phyloP scores from a whole-genome alignment of 2,329 filamentous ascomycete genomes.

The Xylariaceae sp. region DNA sequence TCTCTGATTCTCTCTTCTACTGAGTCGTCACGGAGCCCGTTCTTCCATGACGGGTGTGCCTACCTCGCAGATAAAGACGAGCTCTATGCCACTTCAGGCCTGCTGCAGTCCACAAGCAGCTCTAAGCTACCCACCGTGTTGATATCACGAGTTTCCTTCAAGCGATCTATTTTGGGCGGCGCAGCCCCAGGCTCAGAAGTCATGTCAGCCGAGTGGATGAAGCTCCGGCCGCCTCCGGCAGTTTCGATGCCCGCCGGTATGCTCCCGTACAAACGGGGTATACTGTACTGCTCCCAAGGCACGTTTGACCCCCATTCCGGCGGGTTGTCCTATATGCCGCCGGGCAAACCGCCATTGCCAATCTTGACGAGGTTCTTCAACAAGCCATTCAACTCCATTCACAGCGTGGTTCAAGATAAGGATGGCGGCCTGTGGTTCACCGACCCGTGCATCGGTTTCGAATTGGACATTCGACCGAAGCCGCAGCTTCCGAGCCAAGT shows the following conservation, averaged over 20 bases:
- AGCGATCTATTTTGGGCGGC: conserved; percentile 3
- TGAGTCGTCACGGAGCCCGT: conserved; percentile 32
- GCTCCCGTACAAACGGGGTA: conserved; percentile 31
- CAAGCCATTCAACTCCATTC: conserved; percentile 39
- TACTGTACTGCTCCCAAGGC: conserved; percentile 37
- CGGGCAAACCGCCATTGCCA: conserved; percentile 22
- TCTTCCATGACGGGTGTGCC: conserved; percentile 39
- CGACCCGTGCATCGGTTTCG: conserved; percentile 36
- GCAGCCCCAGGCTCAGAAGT: conserved; percentile 13
- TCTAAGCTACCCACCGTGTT: conserved; percentile 34
- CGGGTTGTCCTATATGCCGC: conserved; percentile 26
- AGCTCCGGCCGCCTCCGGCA: conserved; percentile 32
- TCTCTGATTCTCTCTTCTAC: conserved; percentile 35
- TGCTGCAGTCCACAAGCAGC: conserved; percentile 30
- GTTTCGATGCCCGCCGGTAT: conserved; percentile 39
- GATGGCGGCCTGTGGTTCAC: conserved; percentile 43
- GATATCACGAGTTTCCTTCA: conserved; percentile 32
- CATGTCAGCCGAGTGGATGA: conserved; percentile 29
- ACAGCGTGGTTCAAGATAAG: conserved; percentile 30
- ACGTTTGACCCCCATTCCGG: conserved; percentile 14
- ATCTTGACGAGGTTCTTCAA: conserved; percentile 36
- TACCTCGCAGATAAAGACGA: conserved; percentile 32
- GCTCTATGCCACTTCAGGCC: conserved; percentile 37
- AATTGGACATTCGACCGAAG: conserved; percentile 34
- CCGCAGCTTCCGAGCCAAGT: conserved; percentile 40